Percentiles rank a stretch among this genome's conserved stretches.
phyloP scores from a whole-genome alignment of 23 red algal genomes.

The Agarophyton chilense region DNA sequence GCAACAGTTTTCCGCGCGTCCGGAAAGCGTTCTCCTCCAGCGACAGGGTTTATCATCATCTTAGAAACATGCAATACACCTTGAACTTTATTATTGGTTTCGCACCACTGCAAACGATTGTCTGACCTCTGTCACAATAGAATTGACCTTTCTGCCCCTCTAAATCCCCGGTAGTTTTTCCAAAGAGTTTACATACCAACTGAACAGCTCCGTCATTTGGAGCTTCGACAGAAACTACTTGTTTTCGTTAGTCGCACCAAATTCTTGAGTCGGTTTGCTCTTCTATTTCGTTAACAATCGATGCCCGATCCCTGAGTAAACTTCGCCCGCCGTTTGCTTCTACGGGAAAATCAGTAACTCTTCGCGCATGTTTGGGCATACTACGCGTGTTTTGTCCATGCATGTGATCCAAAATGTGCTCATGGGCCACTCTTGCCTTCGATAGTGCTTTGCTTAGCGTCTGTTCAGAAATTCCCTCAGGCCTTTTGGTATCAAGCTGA shows the following conservation, averaged over 20 bases:
- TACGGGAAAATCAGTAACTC: constrained; percentile 38
- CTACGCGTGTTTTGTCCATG: background rate
- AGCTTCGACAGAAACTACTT: constrained; percentile 43
- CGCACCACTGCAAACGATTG: constrained; percentile 41
- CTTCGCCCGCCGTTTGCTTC: constrained; percentile 4
- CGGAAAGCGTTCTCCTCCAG: constrained; percentile 18
- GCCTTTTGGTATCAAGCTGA: constrained; percentile 69
- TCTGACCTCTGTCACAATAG: constrained; percentile 26
- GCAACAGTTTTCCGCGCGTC: constrained; percentile 10
- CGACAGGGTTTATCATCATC: constrained; percentile 39
- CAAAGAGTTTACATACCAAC: background rate
- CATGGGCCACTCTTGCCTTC: constrained; percentile 27
- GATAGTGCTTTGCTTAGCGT: constrained; percentile 17
- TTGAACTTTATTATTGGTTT: background rate
- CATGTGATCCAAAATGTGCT: constrained; percentile 62
- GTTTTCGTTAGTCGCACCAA: constrained; percentile 9
- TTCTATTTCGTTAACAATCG: constrained; percentile 24
- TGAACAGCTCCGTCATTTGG: constrained; percentile 27
- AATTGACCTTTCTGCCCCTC: constrained; percentile 25
- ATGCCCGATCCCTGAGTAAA: constrained; percentile 35
- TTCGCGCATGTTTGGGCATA: constrained; percentile 41
- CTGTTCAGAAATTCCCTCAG: constrained; percentile 38
- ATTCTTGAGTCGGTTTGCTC: constrained; percentile 27
- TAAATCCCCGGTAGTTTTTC: constrained; percentile 37
- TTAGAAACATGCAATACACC: constrained; percentile 69